phyloP scores from a whole-genome alignment of 805 yeast species.

The Zygoascus bituminiphila region DNA sequence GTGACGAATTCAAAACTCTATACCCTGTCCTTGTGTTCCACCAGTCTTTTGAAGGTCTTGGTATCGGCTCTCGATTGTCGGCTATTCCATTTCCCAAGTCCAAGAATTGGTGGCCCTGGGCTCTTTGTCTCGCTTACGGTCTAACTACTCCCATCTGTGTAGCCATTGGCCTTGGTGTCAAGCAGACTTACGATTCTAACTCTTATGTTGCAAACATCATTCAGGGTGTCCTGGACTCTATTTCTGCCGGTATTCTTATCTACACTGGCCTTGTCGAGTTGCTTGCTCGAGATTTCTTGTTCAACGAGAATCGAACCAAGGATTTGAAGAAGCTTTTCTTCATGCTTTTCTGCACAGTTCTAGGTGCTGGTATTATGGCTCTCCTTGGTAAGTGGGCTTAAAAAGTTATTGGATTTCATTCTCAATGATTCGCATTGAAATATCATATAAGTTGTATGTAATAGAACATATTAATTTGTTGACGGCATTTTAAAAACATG shows the following conservation, averaged over 20 bases:
- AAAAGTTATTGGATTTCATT: too few relatives aligned
- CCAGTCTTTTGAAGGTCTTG: constrained; percentile 73
- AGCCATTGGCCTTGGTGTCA: constrained; percentile 70
- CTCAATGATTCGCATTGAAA: too few relatives aligned
- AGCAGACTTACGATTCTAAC: constrained; percentile 46
- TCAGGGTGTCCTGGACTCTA: constrained; percentile 58
- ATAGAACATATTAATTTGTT: too few relatives aligned
- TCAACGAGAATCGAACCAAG: constrained; percentile 34
- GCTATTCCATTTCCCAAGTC: constrained; percentile 46
- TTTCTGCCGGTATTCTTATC: constrained; percentile 63
- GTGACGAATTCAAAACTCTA: constrained; percentile 54
- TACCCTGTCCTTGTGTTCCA: constrained; percentile 64
- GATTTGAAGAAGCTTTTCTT: constrained; percentile 35
- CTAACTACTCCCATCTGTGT: constrained; percentile 61
- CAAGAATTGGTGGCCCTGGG: constrained; percentile 44
- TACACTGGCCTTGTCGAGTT: constrained; percentile 70
- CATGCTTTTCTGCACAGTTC: constrained; percentile 36
- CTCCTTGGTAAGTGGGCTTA: constrained; percentile 70
- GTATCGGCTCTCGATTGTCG: constrained; percentile 64
- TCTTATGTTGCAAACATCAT: constrained; percentile 47
- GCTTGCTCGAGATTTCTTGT: constrained; percentile 64
- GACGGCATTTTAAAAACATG: too few relatives aligned
- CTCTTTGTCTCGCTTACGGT: constrained; percentile 42
- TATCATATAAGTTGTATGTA: too few relatives aligned
- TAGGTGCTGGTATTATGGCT: constrained; percentile 67